phyloP scores from a whole-genome alignment of 2,329 filamentous ascomycete species.

The Phialophora tarda region DNA sequence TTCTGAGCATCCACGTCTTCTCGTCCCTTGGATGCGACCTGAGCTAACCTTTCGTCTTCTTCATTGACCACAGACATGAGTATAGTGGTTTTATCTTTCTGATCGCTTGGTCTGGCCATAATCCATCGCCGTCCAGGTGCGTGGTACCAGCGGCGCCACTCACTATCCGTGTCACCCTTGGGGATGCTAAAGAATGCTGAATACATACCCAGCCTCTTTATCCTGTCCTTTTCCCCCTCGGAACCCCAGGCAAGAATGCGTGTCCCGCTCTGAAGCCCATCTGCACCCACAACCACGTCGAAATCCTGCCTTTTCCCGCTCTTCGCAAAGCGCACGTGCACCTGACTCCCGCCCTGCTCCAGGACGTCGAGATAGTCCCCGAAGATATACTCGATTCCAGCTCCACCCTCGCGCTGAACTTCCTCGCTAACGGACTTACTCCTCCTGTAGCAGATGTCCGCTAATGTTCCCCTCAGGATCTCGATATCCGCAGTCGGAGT shows the following conservation, averaged over 20 bases:
- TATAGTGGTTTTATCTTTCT: conserved; percentile 34
- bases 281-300: conserved; percentile 62
- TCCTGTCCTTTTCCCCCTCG: conserved; percentile 38
- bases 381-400: conserved; percentile 45
- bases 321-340: conserved; percentile 53
- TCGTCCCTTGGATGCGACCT: conserved; percentile 27
- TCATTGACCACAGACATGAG: conserved; percentile 44
- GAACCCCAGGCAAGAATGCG: conserved; percentile 47
- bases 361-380: conserved; percentile 43
- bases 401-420: conserved; percentile 3
- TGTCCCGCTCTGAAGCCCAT: conserved; percentile 46
- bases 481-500: conserved; percentile 63
- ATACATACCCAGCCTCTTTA: conserved; percentile 42
- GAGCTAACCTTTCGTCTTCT: conserved; percentile 35
- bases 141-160: conserved; percentile 32
- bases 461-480: conserved; percentile 64
- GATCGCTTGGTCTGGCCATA: conserved; percentile 40
- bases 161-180: conserved; percentile 34
- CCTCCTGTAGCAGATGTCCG: conserved; percentile 56
- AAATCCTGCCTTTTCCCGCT: conserved; percentile 48
- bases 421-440: conserved; percentile 36
- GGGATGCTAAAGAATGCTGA: conserved; percentile 44
- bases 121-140: conserved; percentile 37
- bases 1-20: conserved; percentile 41
- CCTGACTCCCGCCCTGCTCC: conserved; percentile 43